Conservation (phyloP, 2,329 filamentous ascomycete species). For the Pezizomycotina sp. region DNA sequence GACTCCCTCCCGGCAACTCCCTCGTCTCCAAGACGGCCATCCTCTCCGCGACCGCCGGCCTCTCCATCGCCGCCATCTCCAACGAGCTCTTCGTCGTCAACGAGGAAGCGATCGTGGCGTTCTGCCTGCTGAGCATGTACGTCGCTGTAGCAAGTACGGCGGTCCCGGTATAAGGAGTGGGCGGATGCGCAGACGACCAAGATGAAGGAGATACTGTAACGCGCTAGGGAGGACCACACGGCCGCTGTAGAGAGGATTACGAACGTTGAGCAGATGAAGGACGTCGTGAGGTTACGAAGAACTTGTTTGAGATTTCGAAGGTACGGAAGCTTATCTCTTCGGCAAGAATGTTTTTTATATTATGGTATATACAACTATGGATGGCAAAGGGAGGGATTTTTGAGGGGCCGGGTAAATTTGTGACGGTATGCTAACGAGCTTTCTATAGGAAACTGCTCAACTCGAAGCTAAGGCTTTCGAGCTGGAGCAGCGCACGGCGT, state of each 20-base stretch:
- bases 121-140: constrained; percentile 89
- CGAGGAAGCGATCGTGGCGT: constrained; percentile 89
- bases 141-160: constrained; percentile 81
- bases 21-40: constrained; percentile 92
- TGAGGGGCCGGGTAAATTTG: constrained; percentile 12
- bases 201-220: constrained; percentile 89
- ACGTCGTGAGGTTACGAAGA: constrained; percentile 96
- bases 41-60: constrained; percentile 77
- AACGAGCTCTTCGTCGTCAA: constrained; percentile 99
- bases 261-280: constrained; percentile 83
- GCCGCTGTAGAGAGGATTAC: constrained; percentile 85
- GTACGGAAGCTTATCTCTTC: constrained; percentile 35
- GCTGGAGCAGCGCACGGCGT: constrained; percentile 87
- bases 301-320: constrained; percentile 95
- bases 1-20: constrained; percentile 85
- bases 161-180: constrained; percentile 85
- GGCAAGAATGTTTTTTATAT: no score
- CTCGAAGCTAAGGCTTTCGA: constrained; percentile 93
- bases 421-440: neutral
- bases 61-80: constrained; percentile 89
- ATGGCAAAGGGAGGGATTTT: constrained; percentile 9
- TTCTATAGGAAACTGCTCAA: constrained; percentile 71
- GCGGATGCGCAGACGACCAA: constrained; percentile 74
- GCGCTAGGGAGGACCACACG: constrained; percentile 85
- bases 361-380: constrained; percentile 1